Evolutionary conservation across 2,329 filamentous ascomycete species (phyloP), one percentile per base, ranked within the genome.

Genomic region (Sclerotinia borealis): DNA sequence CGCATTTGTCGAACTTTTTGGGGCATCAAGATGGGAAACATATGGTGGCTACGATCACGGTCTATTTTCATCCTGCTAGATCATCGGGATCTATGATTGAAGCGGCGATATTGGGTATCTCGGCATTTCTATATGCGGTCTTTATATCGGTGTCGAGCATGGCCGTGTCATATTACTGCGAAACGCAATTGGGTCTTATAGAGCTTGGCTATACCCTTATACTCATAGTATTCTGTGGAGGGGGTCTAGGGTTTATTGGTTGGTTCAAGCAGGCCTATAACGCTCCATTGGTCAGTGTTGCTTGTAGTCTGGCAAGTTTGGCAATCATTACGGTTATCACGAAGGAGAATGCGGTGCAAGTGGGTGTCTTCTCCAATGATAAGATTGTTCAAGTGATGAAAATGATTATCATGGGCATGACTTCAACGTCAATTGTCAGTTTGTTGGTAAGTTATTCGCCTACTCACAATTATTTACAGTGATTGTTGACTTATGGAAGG

Each of bases 41-140:
- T 76, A 88, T 96, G 72, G 92, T 96, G 59, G 92, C 92, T 37
- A 97, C 93, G 2, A 86, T 97, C 64, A 96, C 92, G 0, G 93
- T 97, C 13, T 98, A 96, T 73, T 98, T 97, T 72, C 92, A 97
- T 75, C 92, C 93, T 5, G 91, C 92, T 7, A 83, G 93, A 64
- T 91, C 91, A 22, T 85, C 88, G 31, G 93, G 93, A 0, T 95
- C 90, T 68, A 96, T 97, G 92, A 83, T 91, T 64, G 91, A 96
- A 76, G 93, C 92, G 3, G 84, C 89, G 13, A 77, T 93, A 39
- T 86, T 95, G 64, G 91, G 91, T 7, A 77, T 90, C 43, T 80
- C 89, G 39, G 93, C 92, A 1, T 91, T 96, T 65, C 76, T 87
- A 43, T 98, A 96, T 74, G 88, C 89, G 3, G 84, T 87, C 39